Conservation (phyloP, 2,329 filamentous ascomycete species). For the Epichloe aotearoae region DNA sequence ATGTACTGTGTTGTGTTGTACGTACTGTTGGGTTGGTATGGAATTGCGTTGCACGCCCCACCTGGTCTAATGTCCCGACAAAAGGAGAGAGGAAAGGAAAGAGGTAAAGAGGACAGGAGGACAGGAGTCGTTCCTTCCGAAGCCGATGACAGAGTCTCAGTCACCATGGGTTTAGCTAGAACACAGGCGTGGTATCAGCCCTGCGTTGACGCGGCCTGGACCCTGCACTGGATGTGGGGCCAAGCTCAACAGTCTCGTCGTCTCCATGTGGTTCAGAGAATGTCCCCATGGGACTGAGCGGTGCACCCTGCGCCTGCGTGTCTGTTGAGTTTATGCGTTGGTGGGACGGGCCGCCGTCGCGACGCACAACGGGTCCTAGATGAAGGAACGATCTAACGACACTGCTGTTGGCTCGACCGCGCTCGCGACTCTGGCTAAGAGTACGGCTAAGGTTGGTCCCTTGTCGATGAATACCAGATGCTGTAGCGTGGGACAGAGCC, state of each 20-base stretch:
- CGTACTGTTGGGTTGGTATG: no score
- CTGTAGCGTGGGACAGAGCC: conserved; percentile 18
- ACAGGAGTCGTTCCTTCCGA: background rate
- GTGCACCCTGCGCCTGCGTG: conserved; percentile 5
- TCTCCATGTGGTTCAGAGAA: conserved; percentile 15
- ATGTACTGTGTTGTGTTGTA: no score
- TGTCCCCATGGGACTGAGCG: conserved; percentile 8
- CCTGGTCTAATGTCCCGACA: background rate
- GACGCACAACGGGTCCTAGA: conserved; percentile 30
- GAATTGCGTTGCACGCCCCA: no score
- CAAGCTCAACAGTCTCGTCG: conserved; percentile 15
- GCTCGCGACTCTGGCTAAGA: conserved; percentile 26
- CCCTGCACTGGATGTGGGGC: conserved; percentile 13
- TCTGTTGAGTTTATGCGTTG: conserved; percentile 16
- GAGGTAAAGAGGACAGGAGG: background rate
- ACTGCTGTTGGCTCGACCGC: conserved; percentile 25
- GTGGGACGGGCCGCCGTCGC: conserved; percentile 12
- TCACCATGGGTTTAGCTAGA: conserved; percentile 10
- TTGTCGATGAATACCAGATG: conserved; percentile 17
- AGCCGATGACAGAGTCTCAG: no score
- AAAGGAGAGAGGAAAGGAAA: background rate
- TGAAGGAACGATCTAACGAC: conserved; percentile 34
- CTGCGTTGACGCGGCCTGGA: conserved; percentile 15
- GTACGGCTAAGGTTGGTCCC: conserved; percentile 18
- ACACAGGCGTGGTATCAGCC: conserved; percentile 14